A percentile compares a stretch with the other conserved stretches of the same genome.
Conservation (phyloP, 2,329 filamentous ascomycete genomes). For the Exophiala calicioides region DNA sequence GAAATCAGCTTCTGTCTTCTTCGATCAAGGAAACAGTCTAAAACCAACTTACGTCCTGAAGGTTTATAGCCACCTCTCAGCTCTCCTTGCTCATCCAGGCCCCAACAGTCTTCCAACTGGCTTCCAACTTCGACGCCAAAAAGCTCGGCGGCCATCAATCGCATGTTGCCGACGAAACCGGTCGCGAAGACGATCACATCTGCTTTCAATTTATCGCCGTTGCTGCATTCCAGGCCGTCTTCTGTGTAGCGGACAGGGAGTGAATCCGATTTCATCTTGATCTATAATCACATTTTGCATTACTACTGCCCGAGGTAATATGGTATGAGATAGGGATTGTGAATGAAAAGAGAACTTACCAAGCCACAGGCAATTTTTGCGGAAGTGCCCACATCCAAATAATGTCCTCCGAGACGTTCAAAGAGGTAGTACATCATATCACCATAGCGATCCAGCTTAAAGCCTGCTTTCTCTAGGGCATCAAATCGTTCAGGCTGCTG, state of each 20-base stretch:
- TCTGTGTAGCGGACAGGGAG: conserved; percentile 39
- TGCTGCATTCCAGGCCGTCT: conserved; percentile 44
- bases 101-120: conserved; percentile 46
- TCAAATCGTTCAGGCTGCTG: conserved; percentile 41
- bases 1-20: too few species aligned
- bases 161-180: conserved; percentile 47
- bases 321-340: neutral
- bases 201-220: conserved; percentile 44
- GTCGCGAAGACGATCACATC: conserved; percentile 52
- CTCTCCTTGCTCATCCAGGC: conserved; percentile 50
- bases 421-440: conserved; percentile 42
- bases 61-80: conserved; percentile 45
- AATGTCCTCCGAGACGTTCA: conserved; percentile 49
- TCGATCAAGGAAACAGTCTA: too few species aligned
- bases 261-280: conserved; percentile 45
- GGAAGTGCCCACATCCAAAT: conserved; percentile 49
- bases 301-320: neutral
- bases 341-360: too few species aligned
- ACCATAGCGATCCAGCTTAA: conserved; percentile 42
- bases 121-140: conserved; percentile 45
- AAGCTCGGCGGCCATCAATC: conserved; percentile 39
- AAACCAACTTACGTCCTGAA: conserved; percentile 33
- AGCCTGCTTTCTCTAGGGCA: conserved; percentile 44
- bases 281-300: conserved; percentile 35
- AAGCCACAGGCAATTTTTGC: conserved; percentile 43